phyloP scores from a whole-genome alignment of 148 eudicot genomes.

The Oxyria digyna region DNA sequence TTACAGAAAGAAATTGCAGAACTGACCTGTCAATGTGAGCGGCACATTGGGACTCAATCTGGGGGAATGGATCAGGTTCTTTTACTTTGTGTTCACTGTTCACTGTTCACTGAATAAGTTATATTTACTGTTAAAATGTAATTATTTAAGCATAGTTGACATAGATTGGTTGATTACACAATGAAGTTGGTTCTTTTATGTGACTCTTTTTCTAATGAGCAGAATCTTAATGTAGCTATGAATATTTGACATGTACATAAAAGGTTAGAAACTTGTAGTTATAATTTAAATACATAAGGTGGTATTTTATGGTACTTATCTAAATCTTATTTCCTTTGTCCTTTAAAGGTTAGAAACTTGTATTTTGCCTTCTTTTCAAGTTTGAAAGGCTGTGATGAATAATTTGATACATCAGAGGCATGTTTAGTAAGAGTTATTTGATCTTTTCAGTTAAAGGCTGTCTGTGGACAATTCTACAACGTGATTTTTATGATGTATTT shows the following conservation, averaged over 20 bases:
- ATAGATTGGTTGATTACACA: too few species aligned
- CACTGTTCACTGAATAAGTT: neutral
- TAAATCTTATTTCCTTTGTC: neutral
- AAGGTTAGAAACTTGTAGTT: too few species aligned
- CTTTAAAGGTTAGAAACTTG: neutral
- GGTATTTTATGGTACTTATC: neutral
- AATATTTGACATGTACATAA: too few species aligned
- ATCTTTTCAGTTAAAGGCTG: too few species aligned
- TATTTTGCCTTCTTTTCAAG: neutral
- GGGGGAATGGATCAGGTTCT: conserved; percentile 99
- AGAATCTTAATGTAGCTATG: neutral
- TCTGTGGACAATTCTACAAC: too few species aligned
- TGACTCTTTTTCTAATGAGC: neutral
- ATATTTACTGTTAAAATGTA: neutral
- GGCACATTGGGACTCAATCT: conserved; percentile 94
- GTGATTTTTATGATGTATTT: neutral
- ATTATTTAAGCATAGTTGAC: neutral
- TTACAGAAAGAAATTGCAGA: conserved; percentile 94
- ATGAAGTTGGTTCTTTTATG: neutral
- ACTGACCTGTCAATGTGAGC: conserved; percentile 86
- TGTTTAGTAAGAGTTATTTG: neutral
- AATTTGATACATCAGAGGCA: neutral
- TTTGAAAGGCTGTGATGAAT: neutral
- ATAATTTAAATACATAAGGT: too few species aligned
- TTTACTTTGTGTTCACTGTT: neutral